A percentile compares a stretch with the other conserved stretches of the same genome.
Conservation (phyloP, 495 filamentous ascomycete genomes). For the Penicillium cinerascens region DNA sequence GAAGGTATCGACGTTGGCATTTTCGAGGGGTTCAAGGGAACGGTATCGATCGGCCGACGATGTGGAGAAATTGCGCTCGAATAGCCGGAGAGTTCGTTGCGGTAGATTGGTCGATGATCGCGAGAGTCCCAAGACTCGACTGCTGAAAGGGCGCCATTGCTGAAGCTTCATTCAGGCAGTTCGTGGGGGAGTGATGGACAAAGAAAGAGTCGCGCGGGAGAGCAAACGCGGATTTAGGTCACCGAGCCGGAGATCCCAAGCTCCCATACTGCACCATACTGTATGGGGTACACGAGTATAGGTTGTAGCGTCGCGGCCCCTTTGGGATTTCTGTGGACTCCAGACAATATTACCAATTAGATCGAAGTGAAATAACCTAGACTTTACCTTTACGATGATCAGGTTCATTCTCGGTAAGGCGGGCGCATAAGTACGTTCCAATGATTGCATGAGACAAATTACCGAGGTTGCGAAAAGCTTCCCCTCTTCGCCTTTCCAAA, state of each 20-base stretch:
- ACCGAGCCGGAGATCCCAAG: background rate
- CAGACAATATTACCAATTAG: background rate
- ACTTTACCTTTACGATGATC: background rate
- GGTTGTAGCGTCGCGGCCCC: background rate
- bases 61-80: constrained; percentile 16
- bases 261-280: too few relatives aligned
- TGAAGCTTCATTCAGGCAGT: constrained; percentile 33
- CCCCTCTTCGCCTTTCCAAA: constrained; percentile 4
- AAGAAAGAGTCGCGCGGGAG: background rate
- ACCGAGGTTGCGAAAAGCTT: constrained; percentile 13
- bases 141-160: constrained; percentile 19
- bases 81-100: background rate
- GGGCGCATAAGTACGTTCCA: background rate
- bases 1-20: constrained; percentile 42
- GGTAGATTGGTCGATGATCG: background rate
- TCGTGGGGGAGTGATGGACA: background rate
- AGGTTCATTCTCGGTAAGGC: background rate
- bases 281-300: too few relatives aligned
- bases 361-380: background rate
- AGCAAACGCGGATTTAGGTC: background rate
- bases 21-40: constrained; percentile 28
- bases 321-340: background rate
- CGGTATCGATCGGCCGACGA: constrained; percentile 18
- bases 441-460: background rate
- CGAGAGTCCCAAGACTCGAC: constrained; percentile 10